A percentile compares a stretch with the other conserved stretches of the same genome.
phyloP scores from a whole-genome alignment of 306 rosid genomes.

The Dicorynia guianensis region DNA sequence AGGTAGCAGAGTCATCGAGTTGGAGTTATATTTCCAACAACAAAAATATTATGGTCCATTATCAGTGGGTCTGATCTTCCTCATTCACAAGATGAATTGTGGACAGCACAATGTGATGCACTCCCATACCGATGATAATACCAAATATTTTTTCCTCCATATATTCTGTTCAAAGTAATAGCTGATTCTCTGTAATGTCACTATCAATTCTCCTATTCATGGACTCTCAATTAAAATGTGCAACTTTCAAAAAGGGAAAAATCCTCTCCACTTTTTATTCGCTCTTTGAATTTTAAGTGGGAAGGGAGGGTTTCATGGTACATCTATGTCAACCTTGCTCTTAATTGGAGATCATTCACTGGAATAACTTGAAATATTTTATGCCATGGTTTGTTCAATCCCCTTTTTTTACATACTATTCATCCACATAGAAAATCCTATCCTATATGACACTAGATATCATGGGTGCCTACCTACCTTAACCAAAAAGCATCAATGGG shows the following conservation, averaged over 20 bases:
- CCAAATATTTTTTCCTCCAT: slow-evolving; percentile 45
- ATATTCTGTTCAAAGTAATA: slow-evolving; percentile 58
- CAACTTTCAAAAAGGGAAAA: slow-evolving; percentile 45
- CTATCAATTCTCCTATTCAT: slow-evolving; percentile 49
- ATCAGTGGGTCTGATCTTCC: slow-evolving; percentile 53
- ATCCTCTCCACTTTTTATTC: slow-evolving; percentile 18
- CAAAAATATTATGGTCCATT: slow-evolving; percentile 47
- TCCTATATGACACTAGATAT: slow-evolving; percentile 35
- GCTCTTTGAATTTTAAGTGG: slow-evolving; percentile 11
- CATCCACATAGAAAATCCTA: slow-evolving; percentile 45
- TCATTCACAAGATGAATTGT: slow-evolving; percentile 53
- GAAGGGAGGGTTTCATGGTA: slow-evolving; percentile 44
- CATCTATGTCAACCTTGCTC: slow-evolving; percentile 46
- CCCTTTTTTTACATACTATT: slow-evolving; percentile 38
- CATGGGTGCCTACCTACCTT: slow-evolving; percentile 58
- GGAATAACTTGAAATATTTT: slow-evolving; percentile 37
- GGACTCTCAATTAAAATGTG: slow-evolving; percentile 39
- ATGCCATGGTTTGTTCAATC: slow-evolving; percentile 44
- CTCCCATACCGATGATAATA: slow-evolving; percentile 56
- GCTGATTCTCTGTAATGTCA: slow-evolving; percentile 59
- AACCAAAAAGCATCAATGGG: slow-evolving; percentile 45
- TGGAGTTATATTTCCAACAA: slow-evolving; percentile 44
- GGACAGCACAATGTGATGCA: slow-evolving; percentile 61
- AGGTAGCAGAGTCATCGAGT: slow-evolving; percentile 40
- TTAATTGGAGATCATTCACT: slow-evolving; percentile 43